These are phyloP conservation scores for Zarea fungicola DNA, from an alignment of 2,329 filamentous ascomycete species.

Conservation along the genomic window DNA sequence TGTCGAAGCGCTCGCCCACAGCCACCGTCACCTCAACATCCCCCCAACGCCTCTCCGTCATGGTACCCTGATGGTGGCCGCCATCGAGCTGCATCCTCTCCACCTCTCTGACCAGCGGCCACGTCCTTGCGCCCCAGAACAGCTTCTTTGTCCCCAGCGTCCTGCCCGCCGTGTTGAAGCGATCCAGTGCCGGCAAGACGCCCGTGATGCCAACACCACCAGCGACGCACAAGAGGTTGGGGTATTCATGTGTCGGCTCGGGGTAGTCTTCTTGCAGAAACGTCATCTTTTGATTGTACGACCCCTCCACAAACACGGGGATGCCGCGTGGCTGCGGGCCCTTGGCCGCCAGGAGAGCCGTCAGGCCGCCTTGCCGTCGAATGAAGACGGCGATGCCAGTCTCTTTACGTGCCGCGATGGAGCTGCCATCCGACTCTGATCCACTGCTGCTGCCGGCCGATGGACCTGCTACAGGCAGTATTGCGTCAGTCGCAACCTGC, in stretches of 20 bases:
- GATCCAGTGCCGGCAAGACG: conserved; percentile 22
- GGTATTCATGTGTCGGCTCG: conserved; percentile 16
- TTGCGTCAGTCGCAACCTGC: neutral
- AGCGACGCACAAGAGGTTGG: conserved; percentile 25
- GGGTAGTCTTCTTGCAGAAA: conserved; percentile 17
- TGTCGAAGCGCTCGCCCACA: conserved; percentile 24
- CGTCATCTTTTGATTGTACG: conserved; percentile 23
- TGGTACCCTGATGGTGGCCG: neutral
- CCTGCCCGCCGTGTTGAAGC: conserved; percentile 18
- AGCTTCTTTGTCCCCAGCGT: conserved; percentile 23
- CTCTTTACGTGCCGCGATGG: neutral
- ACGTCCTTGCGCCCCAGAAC: conserved; percentile 25
- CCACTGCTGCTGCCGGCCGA: conserved; percentile 2
- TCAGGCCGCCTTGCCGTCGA: conserved; percentile 21
- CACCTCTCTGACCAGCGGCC: conserved; percentile 22
- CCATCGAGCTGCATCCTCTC: conserved; percentile 20
- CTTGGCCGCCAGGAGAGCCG: conserved; percentile 18
- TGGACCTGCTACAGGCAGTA: neutral
- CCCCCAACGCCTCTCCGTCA: conserved; percentile 19
- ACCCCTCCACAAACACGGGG: conserved; percentile 24
- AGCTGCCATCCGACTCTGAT: neutral
- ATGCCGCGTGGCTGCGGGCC: conserved; percentile 15
- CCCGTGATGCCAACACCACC: conserved; percentile 29
- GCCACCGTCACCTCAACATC: conserved; percentile 24
- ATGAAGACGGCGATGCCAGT: conserved; percentile 26